Percentiles rank a stretch among this genome's conserved stretches.
phyloP scores from a whole-genome alignment of 768 basidiomycete species.

The Crepidotus variabilis region DNA sequence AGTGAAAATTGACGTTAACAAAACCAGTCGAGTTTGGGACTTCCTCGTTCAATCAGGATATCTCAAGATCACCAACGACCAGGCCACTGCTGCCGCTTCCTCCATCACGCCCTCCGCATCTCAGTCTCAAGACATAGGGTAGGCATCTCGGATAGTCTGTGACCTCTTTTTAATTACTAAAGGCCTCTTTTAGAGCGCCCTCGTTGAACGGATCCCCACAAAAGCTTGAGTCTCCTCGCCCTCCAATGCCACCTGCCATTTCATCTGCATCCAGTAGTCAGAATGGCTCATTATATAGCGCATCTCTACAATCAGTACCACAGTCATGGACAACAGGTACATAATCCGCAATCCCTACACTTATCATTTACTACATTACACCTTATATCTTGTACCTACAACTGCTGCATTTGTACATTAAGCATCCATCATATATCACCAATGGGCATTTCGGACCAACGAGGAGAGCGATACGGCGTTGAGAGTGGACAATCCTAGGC shows the following conservation, averaged over 20 bases:
- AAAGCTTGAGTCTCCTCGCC: constrained; percentile 30
- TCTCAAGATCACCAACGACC: constrained; percentile 64
- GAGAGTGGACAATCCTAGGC: not conserved
- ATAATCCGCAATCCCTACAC: constrained; percentile 7
- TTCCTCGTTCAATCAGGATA: constrained; percentile 86
- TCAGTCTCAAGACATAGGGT: constrained; percentile 34
- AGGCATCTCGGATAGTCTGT: constrained; percentile 11
- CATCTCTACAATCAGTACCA: constrained; percentile 29
- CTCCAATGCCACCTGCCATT: constrained; percentile 24
- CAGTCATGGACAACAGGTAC: constrained; percentile 22
- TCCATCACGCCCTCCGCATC: constrained; percentile 26
- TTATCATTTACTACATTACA: constrained; percentile 7
- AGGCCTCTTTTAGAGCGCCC: constrained; percentile 17
- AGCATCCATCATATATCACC: constrained; percentile 16
- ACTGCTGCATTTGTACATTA: constrained; percentile 31
- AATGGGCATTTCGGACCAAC: not conserved
- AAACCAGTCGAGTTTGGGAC: constrained; percentile 91
- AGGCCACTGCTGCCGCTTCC: constrained; percentile 40
- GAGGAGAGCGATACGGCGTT: not conserved
- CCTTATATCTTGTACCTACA: constrained; percentile 8
- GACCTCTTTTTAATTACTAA: constrained; percentile 8
- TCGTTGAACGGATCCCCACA: constrained; percentile 30
- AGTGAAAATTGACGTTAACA: constrained; percentile 91
- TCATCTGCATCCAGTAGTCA: constrained; percentile 31
- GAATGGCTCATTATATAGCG: constrained; percentile 34